phyloP scores from a whole-genome alignment of 2,329 filamentous ascomycete species.

The Epichloe elymi region DNA sequence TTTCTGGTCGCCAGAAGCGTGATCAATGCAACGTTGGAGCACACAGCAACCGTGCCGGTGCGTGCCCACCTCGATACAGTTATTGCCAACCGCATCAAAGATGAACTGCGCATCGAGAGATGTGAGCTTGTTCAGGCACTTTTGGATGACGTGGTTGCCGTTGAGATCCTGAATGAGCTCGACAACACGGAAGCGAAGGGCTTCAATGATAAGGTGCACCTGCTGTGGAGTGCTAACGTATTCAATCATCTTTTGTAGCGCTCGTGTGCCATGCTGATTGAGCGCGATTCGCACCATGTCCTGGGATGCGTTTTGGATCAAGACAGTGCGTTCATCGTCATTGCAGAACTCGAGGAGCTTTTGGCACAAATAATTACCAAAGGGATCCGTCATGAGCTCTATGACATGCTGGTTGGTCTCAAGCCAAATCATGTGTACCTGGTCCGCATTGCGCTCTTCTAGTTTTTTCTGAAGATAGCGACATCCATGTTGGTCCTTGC shows the following conservation, averaged over 20 bases:
- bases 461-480: constrained; percentile 95
- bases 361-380: constrained; percentile 98
- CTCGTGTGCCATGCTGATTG: constrained; percentile 93
- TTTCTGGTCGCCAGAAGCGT: constrained; percentile 84
- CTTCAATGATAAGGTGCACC: constrained; percentile 74
- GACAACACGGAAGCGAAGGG: constrained; percentile 73
- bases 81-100: constrained; percentile 78
- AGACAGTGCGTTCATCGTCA: constrained; percentile 82
- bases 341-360: constrained; percentile 93
- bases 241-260: constrained; percentile 97
- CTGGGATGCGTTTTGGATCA: constrained; percentile 79
- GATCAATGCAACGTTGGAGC: constrained; percentile 94
- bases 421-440: constrained; percentile 84
- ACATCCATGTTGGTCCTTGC: constrained; percentile 97
- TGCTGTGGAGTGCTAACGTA: constrained; percentile 79
- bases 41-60: constrained; percentile 98
- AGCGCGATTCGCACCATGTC: constrained; percentile 87
- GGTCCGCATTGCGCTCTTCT: constrained; percentile 71
- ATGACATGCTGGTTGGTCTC: constrained; percentile 91
- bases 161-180: constrained; percentile 95
- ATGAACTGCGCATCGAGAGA: constrained; percentile 85
- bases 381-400: constrained; percentile 97
- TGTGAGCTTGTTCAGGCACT: constrained; percentile 90
- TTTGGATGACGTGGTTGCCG: constrained; percentile 98
- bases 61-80: constrained; percentile 85